These are phyloP conservation scores for Eucalyptus marginata DNA, from an alignment of 345 rosid species.

Conservation along the genomic window DNA sequence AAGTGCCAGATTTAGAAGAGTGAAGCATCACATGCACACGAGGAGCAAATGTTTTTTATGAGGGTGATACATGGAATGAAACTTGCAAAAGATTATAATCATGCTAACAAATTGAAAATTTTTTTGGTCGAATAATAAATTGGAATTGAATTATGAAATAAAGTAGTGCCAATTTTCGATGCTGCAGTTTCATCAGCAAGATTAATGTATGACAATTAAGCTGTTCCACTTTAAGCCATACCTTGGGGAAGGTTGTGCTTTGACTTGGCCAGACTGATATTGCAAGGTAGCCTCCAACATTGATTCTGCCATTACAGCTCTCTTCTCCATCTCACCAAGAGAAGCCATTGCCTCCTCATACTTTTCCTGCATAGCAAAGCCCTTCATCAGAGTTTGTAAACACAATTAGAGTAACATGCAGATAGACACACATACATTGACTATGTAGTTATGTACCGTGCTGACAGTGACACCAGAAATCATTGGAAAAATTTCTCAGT, in stretches of 20 bases:
- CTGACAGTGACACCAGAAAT: background rate
- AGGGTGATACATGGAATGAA: background rate
- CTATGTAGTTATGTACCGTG: background rate
- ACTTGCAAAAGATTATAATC: background rate
- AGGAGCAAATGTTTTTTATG: background rate
- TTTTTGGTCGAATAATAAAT: background rate
- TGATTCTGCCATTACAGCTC: conserved; percentile 97
- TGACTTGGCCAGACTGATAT: conserved; percentile 85
- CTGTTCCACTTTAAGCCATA: background rate
- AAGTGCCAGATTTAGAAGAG: background rate
- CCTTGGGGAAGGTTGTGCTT: conserved; percentile 93
- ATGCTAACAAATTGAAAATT: background rate
- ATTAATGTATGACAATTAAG: background rate
- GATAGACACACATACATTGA: background rate
- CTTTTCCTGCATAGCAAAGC: conserved; percentile 52
- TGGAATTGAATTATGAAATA: background rate
- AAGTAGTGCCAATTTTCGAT: background rate
- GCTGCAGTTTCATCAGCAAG: background rate
- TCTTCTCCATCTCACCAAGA: conserved; percentile 94
- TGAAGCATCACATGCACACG: too few relatives aligned
- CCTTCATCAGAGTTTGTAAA: background rate
- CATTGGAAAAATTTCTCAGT: background rate
- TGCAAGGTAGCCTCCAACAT: conserved; percentile 98
- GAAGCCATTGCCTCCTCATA: conserved; percentile 74
- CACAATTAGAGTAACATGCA: background rate